Evolutionary conservation across 2,329 filamentous ascomycete species (phyloP).

Genomic region (Colletotrichum tropicicola): DNA sequence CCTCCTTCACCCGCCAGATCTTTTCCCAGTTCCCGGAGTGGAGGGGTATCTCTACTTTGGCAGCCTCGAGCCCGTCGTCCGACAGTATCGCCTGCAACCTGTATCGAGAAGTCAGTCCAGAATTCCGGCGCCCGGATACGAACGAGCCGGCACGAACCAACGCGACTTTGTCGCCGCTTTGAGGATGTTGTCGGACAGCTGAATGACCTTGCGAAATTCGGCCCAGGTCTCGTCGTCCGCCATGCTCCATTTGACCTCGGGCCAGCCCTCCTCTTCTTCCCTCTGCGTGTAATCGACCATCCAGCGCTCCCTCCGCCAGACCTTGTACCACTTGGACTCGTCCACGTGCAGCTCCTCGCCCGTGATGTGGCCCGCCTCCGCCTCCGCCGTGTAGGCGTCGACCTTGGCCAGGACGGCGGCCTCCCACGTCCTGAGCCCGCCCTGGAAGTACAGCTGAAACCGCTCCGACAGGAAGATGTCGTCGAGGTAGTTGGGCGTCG

Average conservation of each 20-base stretch:
- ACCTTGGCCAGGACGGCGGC: slow-evolving; percentile 1
- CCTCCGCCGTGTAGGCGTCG: background rate
- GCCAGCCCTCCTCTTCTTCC: background rate
- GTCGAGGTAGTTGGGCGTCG: slow-evolving; percentile 4
- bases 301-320: slow-evolving; percentile 27
- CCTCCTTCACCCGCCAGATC: background rate
- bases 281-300: slow-evolving; percentile 1
- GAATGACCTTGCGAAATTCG: slow-evolving; percentile 17
- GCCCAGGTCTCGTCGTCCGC: slow-evolving; percentile 26
- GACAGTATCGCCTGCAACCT: background rate
- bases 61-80: background rate
- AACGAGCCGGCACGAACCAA: slow-evolving; percentile 15
- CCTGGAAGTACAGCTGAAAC: background rate
- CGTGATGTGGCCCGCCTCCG: background rate
- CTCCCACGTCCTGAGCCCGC: slow-evolving; percentile 27
- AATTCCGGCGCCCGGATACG: background rate
- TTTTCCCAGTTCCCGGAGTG: background rate
- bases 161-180: background rate
- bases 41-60: background rate
- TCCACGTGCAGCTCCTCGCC: background rate
- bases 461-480: slow-evolving; percentile 15
- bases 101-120: background rate
- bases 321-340: slow-evolving; percentile 16
- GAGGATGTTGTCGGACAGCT: slow-evolving; percentile 28
- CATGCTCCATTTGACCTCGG: background rate